A percentile compares a stretch with the other conserved stretches of the same genome.
Conservation (phyloP, 1,139 yeast genomes). For the Geotrichum reessii region DNA sequence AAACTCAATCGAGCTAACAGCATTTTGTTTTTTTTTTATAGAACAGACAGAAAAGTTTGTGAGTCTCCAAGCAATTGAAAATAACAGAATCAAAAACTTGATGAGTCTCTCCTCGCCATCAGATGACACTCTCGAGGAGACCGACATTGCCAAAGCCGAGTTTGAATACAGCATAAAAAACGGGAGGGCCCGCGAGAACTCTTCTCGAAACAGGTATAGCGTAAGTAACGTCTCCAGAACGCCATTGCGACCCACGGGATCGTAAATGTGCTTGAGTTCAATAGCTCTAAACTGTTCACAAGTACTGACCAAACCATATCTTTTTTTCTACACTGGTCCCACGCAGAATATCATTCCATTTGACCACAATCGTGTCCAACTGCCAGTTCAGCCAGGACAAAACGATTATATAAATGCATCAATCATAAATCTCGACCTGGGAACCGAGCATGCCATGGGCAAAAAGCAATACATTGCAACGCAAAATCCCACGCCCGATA, state of each 20-base stretch:
- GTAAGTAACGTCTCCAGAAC: background rate
- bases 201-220: conserved; percentile 14
- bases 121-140: background rate
- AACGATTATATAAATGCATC: conserved; percentile 49
- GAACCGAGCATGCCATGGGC: conserved; percentile 19
- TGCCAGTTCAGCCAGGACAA: conserved; percentile 34
- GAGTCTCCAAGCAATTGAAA: conserved; percentile 13
- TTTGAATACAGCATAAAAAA: conserved; percentile 7
- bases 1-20: background rate
- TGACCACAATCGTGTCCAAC: conserved; percentile 49
- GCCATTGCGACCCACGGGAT: no score
- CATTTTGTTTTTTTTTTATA: background rate
- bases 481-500: conserved; percentile 65
- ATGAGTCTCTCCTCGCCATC: background rate
- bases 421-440: conserved; percentile 34
- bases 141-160: background rate
- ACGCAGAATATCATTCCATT: conserved; percentile 50
- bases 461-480: conserved; percentile 46
- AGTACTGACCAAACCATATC: background rate
- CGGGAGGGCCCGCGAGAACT: conserved; percentile 10
- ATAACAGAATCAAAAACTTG: background rate
- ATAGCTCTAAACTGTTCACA: background rate
- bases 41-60: conserved; percentile 10
- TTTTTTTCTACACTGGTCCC: background rate
- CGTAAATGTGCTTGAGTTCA: no score